Base-by-base conservation (phyloP, 2,329 filamentous ascomycete genomes). In the Fusarium udum region DNA sequence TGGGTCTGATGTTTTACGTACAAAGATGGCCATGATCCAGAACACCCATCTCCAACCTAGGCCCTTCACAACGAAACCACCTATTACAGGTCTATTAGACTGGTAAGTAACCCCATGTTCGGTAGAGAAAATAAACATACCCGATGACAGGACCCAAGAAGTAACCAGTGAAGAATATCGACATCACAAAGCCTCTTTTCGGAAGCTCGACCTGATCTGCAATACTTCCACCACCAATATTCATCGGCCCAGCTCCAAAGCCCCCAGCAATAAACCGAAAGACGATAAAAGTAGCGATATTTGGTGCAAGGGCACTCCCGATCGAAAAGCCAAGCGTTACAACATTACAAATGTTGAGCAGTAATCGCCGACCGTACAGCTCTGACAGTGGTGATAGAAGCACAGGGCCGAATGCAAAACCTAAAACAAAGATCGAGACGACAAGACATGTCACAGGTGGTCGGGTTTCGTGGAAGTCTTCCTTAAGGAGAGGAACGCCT, bases 371-470 rank as follows among this genome's bases (percentile, higher is more conserved):
- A 3, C 67, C 67, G 6, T 70, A 53, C 2, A 69, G 18, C 18
- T 70, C 67, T 6, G 67, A 69, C 2, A 70, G 43, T 0, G 67
- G 67, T 4, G 59, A 64, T 6, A 58, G n/a, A 15, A 70, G 31
- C 1, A 70, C 8, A 11, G 67, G 67, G 1, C 65, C 67, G n/a
- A 70, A 70, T 0, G 60, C 65, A 1, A 69, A 69, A 2, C 67
- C 65, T 0, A 70, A 48, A 26, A 65, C 65, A 60, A 69, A 70
- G 4, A 70, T 70, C 0, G 42, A 70, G 1, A 67, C 61, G 13
- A 67, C 53, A 3, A 67, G 65, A 1, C 62, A 67, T 13, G 48
- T 48, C 79, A 69, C 60, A 2, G 81, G 42, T 24, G 52, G 40
- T 22, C 59, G 26, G 0, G 37, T 67, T 28, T 69, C 66, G 10